phyloP scores from a whole-genome alignment of 2,329 filamentous ascomycete species.

The Penicillium frequentans region DNA sequence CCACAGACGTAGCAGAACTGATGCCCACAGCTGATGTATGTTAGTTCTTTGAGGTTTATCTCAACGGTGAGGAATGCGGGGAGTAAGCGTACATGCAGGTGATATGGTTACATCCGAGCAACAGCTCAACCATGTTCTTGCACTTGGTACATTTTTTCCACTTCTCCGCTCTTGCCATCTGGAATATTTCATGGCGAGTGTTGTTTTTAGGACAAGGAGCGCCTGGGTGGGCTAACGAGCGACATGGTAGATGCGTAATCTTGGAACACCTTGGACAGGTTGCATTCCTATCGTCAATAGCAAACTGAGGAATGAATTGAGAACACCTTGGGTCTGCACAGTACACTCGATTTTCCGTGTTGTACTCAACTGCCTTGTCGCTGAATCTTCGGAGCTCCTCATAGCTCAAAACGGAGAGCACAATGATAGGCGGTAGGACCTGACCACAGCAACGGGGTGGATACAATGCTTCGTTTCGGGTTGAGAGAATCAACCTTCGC shows the following conservation, averaged over 20 bases:
- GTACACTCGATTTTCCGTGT: slow-evolving; percentile 15
- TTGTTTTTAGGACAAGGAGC: slow-evolving; percentile 18
- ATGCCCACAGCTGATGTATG: background rate
- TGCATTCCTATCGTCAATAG: slow-evolving; percentile 9
- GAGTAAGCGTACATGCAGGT: slow-evolving; percentile 14
- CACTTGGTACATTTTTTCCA: slow-evolving; percentile 18
- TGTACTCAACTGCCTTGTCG: slow-evolving; percentile 15
- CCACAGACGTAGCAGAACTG: slow-evolving; percentile 6
- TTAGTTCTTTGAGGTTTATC: slow-evolving; percentile 21
- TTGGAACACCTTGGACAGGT: slow-evolving; percentile 12
- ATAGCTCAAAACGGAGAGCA: slow-evolving; percentile 5
- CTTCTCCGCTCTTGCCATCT: slow-evolving; percentile 2
- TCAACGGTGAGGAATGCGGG: background rate
- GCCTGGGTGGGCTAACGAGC: slow-evolving; percentile 13
- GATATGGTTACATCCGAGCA: slow-evolving; percentile 18
- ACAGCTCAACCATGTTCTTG: slow-evolving; percentile 14
- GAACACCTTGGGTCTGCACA: slow-evolving; percentile 21
- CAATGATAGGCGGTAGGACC: slow-evolving; percentile 1
- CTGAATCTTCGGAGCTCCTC: slow-evolving; percentile 11
- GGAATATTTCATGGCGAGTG: slow-evolving; percentile 6
- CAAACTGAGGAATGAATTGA: slow-evolving; percentile 16
- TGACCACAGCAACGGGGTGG: slow-evolving; percentile 19
- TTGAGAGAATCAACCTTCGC: slow-evolving; percentile 14
- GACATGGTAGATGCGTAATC: slow-evolving; percentile 16
- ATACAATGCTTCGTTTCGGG: slow-evolving; percentile 17